Conservation (phyloP, 257 asterid genomes). For the Salvia splendens region DNA sequence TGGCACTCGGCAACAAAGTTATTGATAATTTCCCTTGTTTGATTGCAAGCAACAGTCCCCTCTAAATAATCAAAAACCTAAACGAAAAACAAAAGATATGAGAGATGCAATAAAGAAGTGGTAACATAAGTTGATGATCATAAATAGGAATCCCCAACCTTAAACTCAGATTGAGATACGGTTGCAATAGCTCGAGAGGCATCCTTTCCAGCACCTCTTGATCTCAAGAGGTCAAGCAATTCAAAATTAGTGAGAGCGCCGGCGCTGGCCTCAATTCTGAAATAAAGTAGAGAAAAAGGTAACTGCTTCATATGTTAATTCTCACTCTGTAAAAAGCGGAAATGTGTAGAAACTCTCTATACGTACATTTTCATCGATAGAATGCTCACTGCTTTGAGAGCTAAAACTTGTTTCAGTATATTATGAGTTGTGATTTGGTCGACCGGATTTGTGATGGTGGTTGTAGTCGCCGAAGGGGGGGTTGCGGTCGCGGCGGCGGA, state of each 20-base stretch:
- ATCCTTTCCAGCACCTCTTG: slow-evolving; percentile 83
- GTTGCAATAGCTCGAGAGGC: slow-evolving; percentile 63
- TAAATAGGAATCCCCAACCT: slow-evolving; percentile 44
- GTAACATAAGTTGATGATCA: neutral
- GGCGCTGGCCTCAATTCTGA: slow-evolving; percentile 56
- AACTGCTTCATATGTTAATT: neutral
- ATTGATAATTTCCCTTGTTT: slow-evolving; percentile 49
- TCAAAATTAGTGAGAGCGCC: slow-evolving; percentile 78
- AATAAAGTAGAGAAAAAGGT: neutral
- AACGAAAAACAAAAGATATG: neutral
- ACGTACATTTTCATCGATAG: slow-evolving; percentile 46
- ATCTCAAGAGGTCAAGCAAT: slow-evolving; percentile 71
- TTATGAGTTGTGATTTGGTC: neutral
- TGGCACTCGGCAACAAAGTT: slow-evolving; percentile 51
- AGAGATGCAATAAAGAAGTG: too few species aligned
- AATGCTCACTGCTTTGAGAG: slow-evolving; percentile 3
- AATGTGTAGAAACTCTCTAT: neutral
- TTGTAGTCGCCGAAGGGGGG: too few species aligned
- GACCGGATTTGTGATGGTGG: too few species aligned
- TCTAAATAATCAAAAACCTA: slow-evolving; percentile 83
- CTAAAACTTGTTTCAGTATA: neutral
- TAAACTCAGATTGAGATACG: slow-evolving; percentile 66
- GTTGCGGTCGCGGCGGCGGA: too few species aligned
- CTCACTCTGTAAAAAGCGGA: neutral
- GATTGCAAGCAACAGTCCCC: slow-evolving; percentile 60